Evolutionary conservation across 202 grass and related monocot genomes (phyloP), one percentile per base, ranked within the genome.

Genomic region (Carex arenaria): DNA sequence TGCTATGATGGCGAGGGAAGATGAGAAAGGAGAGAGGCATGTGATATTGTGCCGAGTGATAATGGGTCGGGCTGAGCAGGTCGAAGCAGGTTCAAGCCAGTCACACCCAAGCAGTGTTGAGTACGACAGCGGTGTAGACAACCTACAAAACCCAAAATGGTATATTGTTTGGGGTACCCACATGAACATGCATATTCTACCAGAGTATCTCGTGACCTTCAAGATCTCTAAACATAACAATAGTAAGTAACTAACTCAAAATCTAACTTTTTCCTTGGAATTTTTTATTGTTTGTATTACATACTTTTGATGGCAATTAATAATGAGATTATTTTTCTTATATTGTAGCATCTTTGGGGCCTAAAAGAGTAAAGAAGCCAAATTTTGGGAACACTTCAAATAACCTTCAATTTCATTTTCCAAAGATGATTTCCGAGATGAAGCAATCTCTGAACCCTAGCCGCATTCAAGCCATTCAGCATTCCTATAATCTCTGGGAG

Each of bases 201-300:
- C 95, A 1, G 95, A 98, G 66, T 93, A 86, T 87, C 81, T 98
- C 20, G 85, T 98, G 32, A 98, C 89, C 85, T 98, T 93, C 87
- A 98, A 89, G 80, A 89, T 72, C 76, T 52, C 82, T 72, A 86
- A 80, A 23, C 42, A 61, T 78, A 59, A 69, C 84, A 85, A 42
- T n/a, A 18, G 64, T 75, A 64, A 77, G 88, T 83, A 89, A 28
- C 13, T 38, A 17, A 52, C 23, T 3, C 73, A 38, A 13, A 81
- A 51, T 66, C 79, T 81, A 55, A 52, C 67, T 63, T 69, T 26
- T 61, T 62, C 32, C 11, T 5, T 54, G 47, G n/a, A 51, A 53
- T 75, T 45, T 55, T 75, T 45, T 55, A 56, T 53, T 36, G 23
- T 55, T 57, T 77, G 15, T 36, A 59, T 59, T 59, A 13, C 18